phyloP scores from a whole-genome alignment of 805 yeast genomes.

The Wickerhamiella domercqiae region DNA sequence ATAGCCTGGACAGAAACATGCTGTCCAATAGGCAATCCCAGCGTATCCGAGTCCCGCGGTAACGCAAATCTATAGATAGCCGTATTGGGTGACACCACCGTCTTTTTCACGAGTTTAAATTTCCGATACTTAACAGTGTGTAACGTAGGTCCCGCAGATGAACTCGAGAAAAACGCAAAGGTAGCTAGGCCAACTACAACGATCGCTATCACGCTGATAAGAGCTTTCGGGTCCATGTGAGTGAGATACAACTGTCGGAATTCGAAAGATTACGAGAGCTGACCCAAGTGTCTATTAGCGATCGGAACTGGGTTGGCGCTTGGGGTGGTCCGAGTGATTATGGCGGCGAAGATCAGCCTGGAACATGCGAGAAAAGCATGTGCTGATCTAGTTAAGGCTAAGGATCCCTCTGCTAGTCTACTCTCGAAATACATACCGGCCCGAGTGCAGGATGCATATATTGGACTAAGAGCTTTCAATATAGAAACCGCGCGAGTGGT shows the following conservation, averaged over 20 bases:
- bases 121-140: constrained; percentile 50
- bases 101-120: constrained; percentile 68
- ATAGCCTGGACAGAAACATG: constrained; percentile 69
- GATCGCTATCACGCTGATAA: neutral
- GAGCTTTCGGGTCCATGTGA: too few species aligned
- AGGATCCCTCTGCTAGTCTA: constrained; percentile 50
- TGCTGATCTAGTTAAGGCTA: constrained; percentile 27
- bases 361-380: constrained; percentile 29
- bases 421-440: constrained; percentile 53
- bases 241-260: too few species aligned
- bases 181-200: constrained; percentile 1
- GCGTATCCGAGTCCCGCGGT: constrained; percentile 54
- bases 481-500: constrained; percentile 44
- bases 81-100: constrained; percentile 62
- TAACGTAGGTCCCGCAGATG: constrained; percentile 30
- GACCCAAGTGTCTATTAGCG: too few species aligned
- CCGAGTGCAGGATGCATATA: constrained; percentile 39
- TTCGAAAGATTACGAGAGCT: too few species aligned
- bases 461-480: constrained; percentile 53
- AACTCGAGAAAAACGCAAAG: neutral
- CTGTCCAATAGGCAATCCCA: constrained; percentile 90
- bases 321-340: too few species aligned
- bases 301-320: too few species aligned
- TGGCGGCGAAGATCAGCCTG: too few species aligned
- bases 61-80: constrained; percentile 67